A percentile compares a stretch with the other conserved stretches of the same genome.
These are phyloP conservation scores for Pilobolus umbonatus DNA, from an alignment of 192 early-diverging fungal genomes.

Conservation along the genomic window DNA sequence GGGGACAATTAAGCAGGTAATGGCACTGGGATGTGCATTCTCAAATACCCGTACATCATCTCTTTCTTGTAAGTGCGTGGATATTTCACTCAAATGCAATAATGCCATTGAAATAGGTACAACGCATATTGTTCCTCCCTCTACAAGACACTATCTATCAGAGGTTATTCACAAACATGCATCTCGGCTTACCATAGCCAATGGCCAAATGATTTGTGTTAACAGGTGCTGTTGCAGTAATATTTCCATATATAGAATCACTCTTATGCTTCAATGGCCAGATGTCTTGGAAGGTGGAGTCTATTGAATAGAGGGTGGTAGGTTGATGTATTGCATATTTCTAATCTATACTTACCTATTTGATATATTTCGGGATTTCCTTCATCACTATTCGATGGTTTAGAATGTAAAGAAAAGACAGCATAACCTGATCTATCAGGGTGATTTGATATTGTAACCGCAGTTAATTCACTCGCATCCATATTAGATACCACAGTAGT, in stretches of 20 bases:
- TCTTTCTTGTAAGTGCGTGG: conserved; percentile 13
- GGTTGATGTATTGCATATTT: not conserved
- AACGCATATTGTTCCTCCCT: conserved; percentile 57
- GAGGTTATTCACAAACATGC: not conserved
- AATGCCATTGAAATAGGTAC: conserved; percentile 43
- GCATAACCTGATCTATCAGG: not conserved
- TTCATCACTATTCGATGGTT: not conserved
- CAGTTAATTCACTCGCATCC: not conserved
- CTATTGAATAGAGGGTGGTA: conserved; percentile 1
- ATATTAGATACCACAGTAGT: not conserved
- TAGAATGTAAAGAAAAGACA: conserved; percentile 2
- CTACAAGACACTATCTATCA: conserved; percentile 31
- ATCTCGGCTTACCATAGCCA: conserved; percentile 53
- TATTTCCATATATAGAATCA: conserved; percentile 17
- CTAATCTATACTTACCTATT: not conserved
- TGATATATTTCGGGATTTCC: not conserved
- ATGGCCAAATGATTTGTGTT: conserved; percentile 58
- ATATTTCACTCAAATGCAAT: conserved; percentile 21
- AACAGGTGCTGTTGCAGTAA: conserved; percentile 46
- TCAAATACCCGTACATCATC: conserved; percentile 21
- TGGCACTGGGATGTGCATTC: conserved; percentile 52
- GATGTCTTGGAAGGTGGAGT: conserved; percentile 26
- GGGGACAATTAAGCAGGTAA: conserved; percentile 58
- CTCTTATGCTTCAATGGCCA: conserved; percentile 30
- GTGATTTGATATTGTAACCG: conserved; percentile 1